Evolutionary conservation across 306 rosid genomes (phyloP), one percentile per base, ranked within the genome.

Genomic region (Trifolium subterraneum): DNA sequence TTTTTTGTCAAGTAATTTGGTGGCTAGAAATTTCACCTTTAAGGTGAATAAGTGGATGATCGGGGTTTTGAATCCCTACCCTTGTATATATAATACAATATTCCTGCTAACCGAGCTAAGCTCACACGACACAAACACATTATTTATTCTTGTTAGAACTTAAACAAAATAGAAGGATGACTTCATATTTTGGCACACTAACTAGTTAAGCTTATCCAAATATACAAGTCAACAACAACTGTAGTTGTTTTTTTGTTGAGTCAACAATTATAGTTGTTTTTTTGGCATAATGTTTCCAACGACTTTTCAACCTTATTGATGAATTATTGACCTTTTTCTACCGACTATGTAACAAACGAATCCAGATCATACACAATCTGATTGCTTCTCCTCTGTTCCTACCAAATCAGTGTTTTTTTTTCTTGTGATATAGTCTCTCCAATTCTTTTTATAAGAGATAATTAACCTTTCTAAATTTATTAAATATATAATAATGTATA

Each of bases 231-330:
- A 55, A 4, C 60, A 54, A 4, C 61, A 6, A 3, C 31, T 52
- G 4, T 19, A 18, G 59, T 52, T 52, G 6, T 45, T 11, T 13
- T 44, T 13, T 13, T 45, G 10, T 7, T 3, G 4, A 48, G 55
- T 48, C 55, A 50, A 51, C 23, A 18, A 7, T 11, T 51, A 3
- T 51, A 48, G 56, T 12, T 31, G 55, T n/a, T 48, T 4, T 42
- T 70, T 39, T 58, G 31, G 47, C 47, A 42, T 23, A 64, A 47
- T 83, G 65, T 45, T 64, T 64, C 38, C 73, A 65, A 63, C 39
- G 44, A 75, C 76, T 66, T 59, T 75, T 79, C 81, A 41, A 71
- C 66, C 38, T 1, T 42, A 73, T 69, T 11, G 63, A 25, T 54
- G 52, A 70, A 79, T 42, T 73, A 64, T 56, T 70, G 71, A 56